Evolutionary conservation across 306 rosid genomes (phyloP).

Genomic region (Quercus gilva): DNA sequence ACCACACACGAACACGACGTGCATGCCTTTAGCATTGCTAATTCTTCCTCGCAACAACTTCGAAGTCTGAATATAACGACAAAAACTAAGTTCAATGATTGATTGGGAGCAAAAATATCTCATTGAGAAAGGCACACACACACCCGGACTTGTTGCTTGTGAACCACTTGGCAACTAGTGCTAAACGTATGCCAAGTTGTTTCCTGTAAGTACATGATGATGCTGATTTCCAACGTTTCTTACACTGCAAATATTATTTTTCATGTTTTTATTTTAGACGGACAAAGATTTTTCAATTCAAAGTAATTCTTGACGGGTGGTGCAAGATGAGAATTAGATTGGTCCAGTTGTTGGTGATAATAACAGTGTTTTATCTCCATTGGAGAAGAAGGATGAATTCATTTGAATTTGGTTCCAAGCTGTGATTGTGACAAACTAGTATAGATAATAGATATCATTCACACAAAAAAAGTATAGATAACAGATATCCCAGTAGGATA

Average conservation of each 20-base stretch:
- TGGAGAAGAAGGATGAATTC: neutral
- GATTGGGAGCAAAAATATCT: too few relatives aligned
- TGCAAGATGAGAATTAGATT: conserved; percentile 1
- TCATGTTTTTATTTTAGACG: neutral
- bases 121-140: conserved; percentile 11
- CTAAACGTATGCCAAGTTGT: neutral
- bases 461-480: too few relatives aligned
- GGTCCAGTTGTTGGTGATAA: conserved; percentile 18
- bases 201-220: neutral
- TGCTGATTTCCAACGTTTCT: conserved; percentile 18
- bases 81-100: conserved; percentile 7
- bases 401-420: conserved; percentile 7
- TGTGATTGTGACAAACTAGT: too few relatives aligned
- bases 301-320: conserved; percentile 27
- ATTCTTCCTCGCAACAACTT: conserved; percentile 21
- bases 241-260: neutral
- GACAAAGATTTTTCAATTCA: neutral
- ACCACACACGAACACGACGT: neutral
- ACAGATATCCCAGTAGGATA: too few relatives aligned
- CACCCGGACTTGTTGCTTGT: neutral
- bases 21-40: neutral
- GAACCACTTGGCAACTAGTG: neutral
- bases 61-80: conserved; percentile 26
- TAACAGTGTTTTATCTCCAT: conserved; percentile 8
- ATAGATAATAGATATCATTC: too few relatives aligned